Evolutionary conservation across 306 rosid species (phyloP).

Genomic region (Ceratonia siliqua): DNA sequence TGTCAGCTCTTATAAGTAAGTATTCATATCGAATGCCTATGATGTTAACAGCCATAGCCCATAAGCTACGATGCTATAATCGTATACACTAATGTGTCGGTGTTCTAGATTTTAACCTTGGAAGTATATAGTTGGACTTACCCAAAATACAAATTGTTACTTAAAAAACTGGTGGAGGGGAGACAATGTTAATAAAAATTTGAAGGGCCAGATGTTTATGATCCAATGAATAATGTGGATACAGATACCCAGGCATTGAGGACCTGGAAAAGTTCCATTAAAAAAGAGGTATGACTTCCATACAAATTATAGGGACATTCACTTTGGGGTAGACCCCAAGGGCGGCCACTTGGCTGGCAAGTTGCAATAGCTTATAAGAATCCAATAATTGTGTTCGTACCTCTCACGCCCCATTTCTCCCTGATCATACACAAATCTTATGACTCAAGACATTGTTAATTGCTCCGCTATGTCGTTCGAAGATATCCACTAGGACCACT

Average conservation of each 20-base stretch:
- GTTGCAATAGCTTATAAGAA: constrained; percentile 23
- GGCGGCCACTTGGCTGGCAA: constrained; percentile 41
- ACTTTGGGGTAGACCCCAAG: constrained; percentile 41
- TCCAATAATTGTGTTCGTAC: constrained; percentile 20
- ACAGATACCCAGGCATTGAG: background rate
- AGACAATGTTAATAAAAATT: background rate
- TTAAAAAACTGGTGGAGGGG: background rate
- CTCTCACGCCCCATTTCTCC: background rate
- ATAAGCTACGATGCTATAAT: too few relatives aligned
- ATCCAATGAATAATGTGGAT: background rate
- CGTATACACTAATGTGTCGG: too few relatives aligned
- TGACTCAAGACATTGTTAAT: background rate
- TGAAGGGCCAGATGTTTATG: constrained; percentile 1
- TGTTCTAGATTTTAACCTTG: too few relatives aligned
- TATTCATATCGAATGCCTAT: too few relatives aligned
- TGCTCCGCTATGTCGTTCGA: too few relatives aligned
- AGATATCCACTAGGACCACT: too few relatives aligned
- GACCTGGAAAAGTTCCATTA: background rate
- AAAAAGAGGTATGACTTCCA: background rate
- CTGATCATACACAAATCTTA: background rate
- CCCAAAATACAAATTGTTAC: too few relatives aligned
- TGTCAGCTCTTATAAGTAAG: too few relatives aligned
- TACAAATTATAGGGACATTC: too few relatives aligned
- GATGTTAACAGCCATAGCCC: too few relatives aligned
- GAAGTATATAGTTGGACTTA: too few relatives aligned